These are phyloP conservation scores for Taxillus chinensis DNA, from an alignment of 164 flowering plant genomes.

Conservation along the genomic window DNA sequence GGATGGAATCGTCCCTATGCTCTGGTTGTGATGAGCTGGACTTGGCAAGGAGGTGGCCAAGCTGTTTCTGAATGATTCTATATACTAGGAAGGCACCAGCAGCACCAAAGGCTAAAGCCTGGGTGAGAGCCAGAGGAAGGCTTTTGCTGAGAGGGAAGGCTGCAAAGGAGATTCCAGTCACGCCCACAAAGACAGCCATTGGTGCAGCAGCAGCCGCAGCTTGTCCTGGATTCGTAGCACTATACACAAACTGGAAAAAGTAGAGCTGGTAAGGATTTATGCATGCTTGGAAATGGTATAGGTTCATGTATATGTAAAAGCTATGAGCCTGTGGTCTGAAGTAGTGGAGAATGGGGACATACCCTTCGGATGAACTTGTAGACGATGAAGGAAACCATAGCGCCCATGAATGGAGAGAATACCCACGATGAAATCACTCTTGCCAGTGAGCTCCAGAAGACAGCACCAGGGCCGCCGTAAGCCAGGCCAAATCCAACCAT, in stretches of 20 bases:
- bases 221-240: conserved; percentile 93
- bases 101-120: conserved; percentile 70
- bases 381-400: conserved; percentile 83
- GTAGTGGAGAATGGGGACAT: conserved; percentile 17
- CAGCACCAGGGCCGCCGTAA: conserved; percentile 90
- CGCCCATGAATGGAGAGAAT: conserved; percentile 84
- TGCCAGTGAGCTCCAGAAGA: conserved; percentile 93
- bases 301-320: background rate
- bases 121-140: conserved; percentile 45
- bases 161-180: conserved; percentile 65
- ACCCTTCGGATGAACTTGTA: conserved; percentile 99
- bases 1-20: conserved; percentile 17
- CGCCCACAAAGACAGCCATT: conserved; percentile 75
- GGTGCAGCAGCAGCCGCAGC: conserved; percentile 99
- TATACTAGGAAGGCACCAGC: conserved; percentile 61
- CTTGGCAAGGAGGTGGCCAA: conserved; percentile 71
- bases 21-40: conserved; percentile 24
- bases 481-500: conserved; percentile 98
- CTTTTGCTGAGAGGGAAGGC: conserved; percentile 82
- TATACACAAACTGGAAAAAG: conserved; percentile 81
- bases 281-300: background rate
- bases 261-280: conserved; percentile 12
- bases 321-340: background rate
- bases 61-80: conserved; percentile 59
- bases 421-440: conserved; percentile 95